A percentile compares a stretch with the other conserved stretches of the same genome.
These are phyloP conservation scores for Chlamydomonas schloesseri DNA, from an alignment of 139 green algal species.

Conservation along the genomic window DNA sequence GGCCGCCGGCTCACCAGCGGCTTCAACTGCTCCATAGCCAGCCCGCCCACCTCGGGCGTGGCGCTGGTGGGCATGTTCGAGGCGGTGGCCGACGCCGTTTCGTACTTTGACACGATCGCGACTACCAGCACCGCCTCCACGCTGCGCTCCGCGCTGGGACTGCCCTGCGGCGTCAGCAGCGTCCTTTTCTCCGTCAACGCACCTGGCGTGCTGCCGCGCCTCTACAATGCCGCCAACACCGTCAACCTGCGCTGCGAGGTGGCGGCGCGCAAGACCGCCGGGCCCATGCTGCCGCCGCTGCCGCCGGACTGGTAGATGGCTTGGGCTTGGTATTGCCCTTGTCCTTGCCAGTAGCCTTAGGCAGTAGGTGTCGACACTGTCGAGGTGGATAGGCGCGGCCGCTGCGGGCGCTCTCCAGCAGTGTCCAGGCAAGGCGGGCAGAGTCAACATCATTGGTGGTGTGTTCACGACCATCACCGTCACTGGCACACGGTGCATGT, in stretches of 20 bases:
- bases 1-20: neutral
- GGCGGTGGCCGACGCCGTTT: neutral
- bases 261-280: neutral
- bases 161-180: conserved; percentile 1
- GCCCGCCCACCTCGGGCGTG: neutral
- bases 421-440: no score
- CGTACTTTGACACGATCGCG: neutral
- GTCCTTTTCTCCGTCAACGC: neutral
- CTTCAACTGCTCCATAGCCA: conserved; percentile 2
- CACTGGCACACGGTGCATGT: no score
- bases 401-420: no score
- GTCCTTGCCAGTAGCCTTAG: no score
- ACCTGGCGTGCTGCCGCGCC: neutral
- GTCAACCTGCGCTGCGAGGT: neutral
- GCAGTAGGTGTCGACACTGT: no score
- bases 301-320: neutral
- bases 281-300: neutral
- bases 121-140: neutral
- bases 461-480: no score
- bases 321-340: no score
- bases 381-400: no score
- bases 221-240: conserved; percentile 1
- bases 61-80: neutral
- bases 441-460: no score
- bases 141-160: neutral